Evolutionary conservation across 345 rosid genomes (phyloP).

Genomic region (Eucalyptus globulus): DNA sequence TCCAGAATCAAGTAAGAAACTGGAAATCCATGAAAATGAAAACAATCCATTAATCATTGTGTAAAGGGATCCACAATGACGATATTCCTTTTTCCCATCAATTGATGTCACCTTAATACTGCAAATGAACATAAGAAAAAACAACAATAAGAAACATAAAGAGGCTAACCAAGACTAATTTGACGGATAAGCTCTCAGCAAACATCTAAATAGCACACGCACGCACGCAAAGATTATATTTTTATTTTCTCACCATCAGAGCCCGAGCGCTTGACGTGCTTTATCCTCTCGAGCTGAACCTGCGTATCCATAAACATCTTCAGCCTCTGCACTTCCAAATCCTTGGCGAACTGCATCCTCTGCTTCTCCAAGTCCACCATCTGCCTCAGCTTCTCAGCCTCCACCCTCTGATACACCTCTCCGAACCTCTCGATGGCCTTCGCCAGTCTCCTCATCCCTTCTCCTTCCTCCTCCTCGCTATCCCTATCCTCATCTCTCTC

Average conservation of each 20-base stretch:
- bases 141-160: background rate
- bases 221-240: background rate
- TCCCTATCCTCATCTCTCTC: conserved; percentile 18
- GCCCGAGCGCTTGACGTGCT: conserved; percentile 49
- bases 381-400: conserved; percentile 77
- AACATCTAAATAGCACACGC: background rate
- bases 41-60: background rate
- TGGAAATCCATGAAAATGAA: background rate
- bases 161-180: background rate
- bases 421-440: conserved; percentile 83
- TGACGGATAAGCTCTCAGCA: background rate
- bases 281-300: conserved; percentile 78
- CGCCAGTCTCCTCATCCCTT: conserved; percentile 47
- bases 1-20: background rate
- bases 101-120: background rate
- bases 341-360: conserved; percentile 90
- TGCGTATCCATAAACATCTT: conserved; percentile 88
- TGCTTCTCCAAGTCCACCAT: conserved; percentile 99
- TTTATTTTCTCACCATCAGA: conserved; percentile 31
- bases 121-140: background rate
- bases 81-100: background rate
- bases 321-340: conserved; percentile 95
- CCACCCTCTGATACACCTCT: conserved; percentile 75
- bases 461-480: conserved; percentile 21
- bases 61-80: background rate